Evolutionary conservation across 176 grass and related monocot species (phyloP).

Genomic region (Tillandsia leiboldiana): DNA sequence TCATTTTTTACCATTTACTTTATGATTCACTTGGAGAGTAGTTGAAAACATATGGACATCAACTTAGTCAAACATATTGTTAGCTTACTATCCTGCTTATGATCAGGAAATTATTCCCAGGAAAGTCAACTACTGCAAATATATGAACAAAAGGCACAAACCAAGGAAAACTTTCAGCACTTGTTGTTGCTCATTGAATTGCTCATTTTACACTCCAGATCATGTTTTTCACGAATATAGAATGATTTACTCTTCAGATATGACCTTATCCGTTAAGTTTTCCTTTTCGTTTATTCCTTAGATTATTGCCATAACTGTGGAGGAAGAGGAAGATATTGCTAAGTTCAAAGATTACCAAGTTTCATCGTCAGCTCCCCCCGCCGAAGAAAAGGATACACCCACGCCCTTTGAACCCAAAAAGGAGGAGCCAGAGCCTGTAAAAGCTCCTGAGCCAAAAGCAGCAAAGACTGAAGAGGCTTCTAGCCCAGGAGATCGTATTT

Average conservation of each 20-base stretch:
- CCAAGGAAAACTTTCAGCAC: not conserved
- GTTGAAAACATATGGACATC: too few species aligned
- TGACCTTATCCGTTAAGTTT: not conserved
- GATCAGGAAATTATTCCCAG: too few species aligned
- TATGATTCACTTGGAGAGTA: too few species aligned
- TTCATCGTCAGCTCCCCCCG: constrained; percentile 43
- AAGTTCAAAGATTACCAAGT: constrained; percentile 90
- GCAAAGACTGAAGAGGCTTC: constrained; percentile 41
- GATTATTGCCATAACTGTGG: constrained; percentile 75
- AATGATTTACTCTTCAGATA: not conserved
- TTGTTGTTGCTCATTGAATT: not conserved
- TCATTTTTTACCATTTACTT: too few species aligned
- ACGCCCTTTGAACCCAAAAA: constrained; percentile 18
- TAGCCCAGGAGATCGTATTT: constrained; percentile 58
- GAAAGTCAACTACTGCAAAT: too few species aligned
- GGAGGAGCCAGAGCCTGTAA: constrained; percentile 37
- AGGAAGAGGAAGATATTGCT: constrained; percentile 81
- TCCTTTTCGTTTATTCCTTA: constrained; percentile 12
- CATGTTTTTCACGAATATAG: not conserved
- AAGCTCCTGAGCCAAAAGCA: constrained; percentile 47
- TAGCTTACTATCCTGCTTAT: too few species aligned
- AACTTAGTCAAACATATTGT: too few species aligned
- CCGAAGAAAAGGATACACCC: constrained; percentile 39
- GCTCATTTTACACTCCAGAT: not conserved
- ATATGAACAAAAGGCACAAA: too few species aligned